Conservation (phyloP, 1,284 basidiomycete species). For the Cryptococcus sp. region DNA sequence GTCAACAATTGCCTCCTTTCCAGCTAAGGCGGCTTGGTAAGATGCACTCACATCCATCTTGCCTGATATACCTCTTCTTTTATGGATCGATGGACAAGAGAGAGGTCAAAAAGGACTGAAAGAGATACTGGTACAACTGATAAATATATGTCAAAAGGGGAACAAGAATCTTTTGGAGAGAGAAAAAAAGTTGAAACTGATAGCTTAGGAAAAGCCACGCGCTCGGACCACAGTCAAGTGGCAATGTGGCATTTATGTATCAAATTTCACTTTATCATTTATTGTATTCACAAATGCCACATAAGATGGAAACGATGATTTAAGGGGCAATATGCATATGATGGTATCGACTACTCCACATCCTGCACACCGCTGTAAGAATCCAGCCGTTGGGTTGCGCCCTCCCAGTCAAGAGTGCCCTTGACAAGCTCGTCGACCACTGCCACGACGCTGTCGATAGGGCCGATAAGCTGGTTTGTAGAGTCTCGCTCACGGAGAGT, state of each 20-base stretch:
- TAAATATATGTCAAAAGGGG: background rate
- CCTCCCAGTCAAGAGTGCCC: slow-evolving; percentile 73
- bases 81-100: background rate
- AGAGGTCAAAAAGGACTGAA: slow-evolving; percentile 2
- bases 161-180: background rate
- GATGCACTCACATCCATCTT: slow-evolving; percentile 29
- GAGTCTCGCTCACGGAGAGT: slow-evolving; percentile 94
- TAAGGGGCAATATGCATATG: background rate
- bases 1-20: background rate
- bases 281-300: background rate
- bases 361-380: slow-evolving; percentile 90
- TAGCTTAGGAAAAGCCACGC: background rate
- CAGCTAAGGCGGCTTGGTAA: background rate
- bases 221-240: too few relatives aligned
- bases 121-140: slow-evolving; percentile 2
- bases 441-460: slow-evolving; percentile 83
- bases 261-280: background rate
- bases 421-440: slow-evolving; percentile 75
- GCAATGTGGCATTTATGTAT: background rate
- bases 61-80: slow-evolving; percentile 2
- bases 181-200: slow-evolving; percentile 5
- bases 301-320: background rate
- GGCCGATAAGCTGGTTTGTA: slow-evolving; percentile 88
- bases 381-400: slow-evolving; percentile 71
- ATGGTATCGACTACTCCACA: slow-evolving; percentile 50